These are phyloP conservation scores for Fragaria iinumae DNA, from an alignment of 306 rosid genomes.

Conservation along the genomic window DNA sequence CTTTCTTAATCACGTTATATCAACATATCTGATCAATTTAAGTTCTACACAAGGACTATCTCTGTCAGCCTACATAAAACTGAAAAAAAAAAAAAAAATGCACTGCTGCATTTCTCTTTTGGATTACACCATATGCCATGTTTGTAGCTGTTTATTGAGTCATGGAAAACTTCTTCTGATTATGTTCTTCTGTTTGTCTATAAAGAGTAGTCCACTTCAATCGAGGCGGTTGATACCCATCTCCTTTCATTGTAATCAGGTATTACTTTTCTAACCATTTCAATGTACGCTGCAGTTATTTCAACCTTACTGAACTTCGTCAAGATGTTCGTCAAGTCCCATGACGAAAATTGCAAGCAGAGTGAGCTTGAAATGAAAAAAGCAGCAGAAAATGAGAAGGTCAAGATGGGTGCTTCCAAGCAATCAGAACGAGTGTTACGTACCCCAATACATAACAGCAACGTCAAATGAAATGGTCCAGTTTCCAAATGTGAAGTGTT, in stretches of 20 bases:
- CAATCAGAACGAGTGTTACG: slow-evolving; percentile 46
- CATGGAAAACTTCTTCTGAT: neutral
- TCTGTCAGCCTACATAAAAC: neutral
- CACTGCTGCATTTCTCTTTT: neutral
- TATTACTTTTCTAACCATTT: slow-evolving; percentile 16
- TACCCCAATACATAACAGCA: slow-evolving; percentile 45
- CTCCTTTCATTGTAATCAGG: neutral
- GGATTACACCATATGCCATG: neutral
- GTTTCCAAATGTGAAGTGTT: neutral
- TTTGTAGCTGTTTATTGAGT: neutral
- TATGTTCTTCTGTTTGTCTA: neutral
- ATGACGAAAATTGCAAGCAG: slow-evolving; percentile 74
- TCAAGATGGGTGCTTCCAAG: slow-evolving; percentile 32
- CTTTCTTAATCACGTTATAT: neutral
- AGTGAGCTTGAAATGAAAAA: slow-evolving; percentile 72
- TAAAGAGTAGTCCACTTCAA: neutral
- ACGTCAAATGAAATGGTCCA: slow-evolving; percentile 36
- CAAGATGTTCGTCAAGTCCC: slow-evolving; percentile 71
- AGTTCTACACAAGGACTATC: neutral
- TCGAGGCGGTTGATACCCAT: neutral
- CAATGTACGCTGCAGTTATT: slow-evolving; percentile 49
- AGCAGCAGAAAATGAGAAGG: slow-evolving; percentile 53
- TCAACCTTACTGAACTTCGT: slow-evolving; percentile 77
- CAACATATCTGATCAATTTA: no score
- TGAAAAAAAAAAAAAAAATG: neutral